Conservation (phyloP, 2,329 filamentous ascomycete species). For the Stagonosporopsis cucurbitacearum region DNA sequence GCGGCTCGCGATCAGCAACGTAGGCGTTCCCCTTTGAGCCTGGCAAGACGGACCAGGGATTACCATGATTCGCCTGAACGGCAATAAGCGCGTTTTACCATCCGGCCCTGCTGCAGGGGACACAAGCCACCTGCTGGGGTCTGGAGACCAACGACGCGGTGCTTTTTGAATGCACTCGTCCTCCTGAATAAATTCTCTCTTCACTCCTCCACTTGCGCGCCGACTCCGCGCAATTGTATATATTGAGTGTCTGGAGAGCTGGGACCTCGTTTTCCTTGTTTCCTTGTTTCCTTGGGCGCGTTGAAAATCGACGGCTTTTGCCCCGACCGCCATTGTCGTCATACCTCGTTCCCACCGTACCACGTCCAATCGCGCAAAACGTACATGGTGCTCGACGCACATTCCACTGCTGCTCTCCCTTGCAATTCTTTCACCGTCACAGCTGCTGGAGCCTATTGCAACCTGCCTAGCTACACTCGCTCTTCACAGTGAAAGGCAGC, state of each 20-base stretch:
- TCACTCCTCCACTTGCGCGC: constrained; percentile 14
- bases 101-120: constrained; percentile 14
- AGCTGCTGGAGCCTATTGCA: constrained; percentile 12
- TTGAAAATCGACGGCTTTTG: constrained; percentile 37
- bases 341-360: constrained; percentile 23
- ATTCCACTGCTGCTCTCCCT: constrained; percentile 29
- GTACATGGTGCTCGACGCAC: constrained; percentile 45
- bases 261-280: constrained; percentile 33
- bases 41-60: constrained; percentile 16
- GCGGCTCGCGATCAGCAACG: constrained; percentile 16
- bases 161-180: constrained; percentile 20
- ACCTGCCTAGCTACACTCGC: constrained; percentile 13
- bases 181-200: constrained; percentile 24
- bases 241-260: constrained; percentile 27
- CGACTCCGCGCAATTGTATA: constrained; percentile 19
- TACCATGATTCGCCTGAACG: constrained; percentile 32
- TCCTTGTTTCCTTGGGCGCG: constrained; percentile 19
- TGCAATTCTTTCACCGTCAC: constrained; percentile 20
- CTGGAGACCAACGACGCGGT: constrained; percentile 19
- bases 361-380: constrained; percentile 17
- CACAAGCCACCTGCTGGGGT: constrained; percentile 15
- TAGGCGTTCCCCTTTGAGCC: constrained; percentile 17
- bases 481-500: constrained; percentile 20
- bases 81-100: constrained; percentile 14
- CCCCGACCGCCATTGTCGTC: constrained; percentile 35